Conservation (phyloP, 2,329 filamentous ascomycete genomes). For the Phyllosticta citriasiana region DNA sequence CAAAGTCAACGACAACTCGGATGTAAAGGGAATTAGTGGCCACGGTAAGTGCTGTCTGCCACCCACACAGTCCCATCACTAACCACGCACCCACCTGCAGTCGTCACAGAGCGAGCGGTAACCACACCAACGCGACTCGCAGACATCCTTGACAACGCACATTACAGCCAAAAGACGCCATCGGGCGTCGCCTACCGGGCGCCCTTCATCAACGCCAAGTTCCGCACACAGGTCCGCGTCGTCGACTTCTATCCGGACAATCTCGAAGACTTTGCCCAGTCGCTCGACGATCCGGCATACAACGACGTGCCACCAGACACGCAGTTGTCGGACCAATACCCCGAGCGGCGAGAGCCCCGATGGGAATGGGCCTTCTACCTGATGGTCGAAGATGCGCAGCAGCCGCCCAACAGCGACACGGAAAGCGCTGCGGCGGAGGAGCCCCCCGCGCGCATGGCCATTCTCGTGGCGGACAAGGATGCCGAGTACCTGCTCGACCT, state of each 20-base stretch:
- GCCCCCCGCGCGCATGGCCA: conserved; percentile 47
- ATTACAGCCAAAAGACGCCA: conserved; percentile 11
- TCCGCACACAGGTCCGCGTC: conserved; percentile 61
- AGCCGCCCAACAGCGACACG: conserved; percentile 9
- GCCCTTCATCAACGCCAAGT: conserved; percentile 66
- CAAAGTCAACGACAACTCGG: conserved; percentile 8
- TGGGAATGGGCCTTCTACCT: conserved; percentile 86
- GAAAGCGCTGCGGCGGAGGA: conserved; percentile 5
- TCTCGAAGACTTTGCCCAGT: conserved; percentile 60
- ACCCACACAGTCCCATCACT: no score
- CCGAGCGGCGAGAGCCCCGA: background rate
- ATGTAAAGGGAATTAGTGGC: conserved; percentile 20
- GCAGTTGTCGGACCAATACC: conserved; percentile 19
- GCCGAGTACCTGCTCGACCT: conserved; percentile 48
- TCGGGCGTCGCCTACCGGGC: conserved; percentile 37
- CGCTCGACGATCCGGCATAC: conserved; percentile 27
- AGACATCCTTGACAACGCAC: background rate
- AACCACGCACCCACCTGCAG: background rate
- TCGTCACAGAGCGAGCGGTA: background rate
- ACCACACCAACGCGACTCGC: background rate
- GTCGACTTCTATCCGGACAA: conserved; percentile 67
- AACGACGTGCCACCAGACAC: conserved; percentile 32
- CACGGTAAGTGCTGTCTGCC: conserved; percentile 27
- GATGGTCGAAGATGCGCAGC: conserved; percentile 58
- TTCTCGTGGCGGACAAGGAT: conserved; percentile 53